Evolutionary conservation across 1,284 basidiomycete species (phyloP).

Genomic region (Peniophora sp.): DNA sequence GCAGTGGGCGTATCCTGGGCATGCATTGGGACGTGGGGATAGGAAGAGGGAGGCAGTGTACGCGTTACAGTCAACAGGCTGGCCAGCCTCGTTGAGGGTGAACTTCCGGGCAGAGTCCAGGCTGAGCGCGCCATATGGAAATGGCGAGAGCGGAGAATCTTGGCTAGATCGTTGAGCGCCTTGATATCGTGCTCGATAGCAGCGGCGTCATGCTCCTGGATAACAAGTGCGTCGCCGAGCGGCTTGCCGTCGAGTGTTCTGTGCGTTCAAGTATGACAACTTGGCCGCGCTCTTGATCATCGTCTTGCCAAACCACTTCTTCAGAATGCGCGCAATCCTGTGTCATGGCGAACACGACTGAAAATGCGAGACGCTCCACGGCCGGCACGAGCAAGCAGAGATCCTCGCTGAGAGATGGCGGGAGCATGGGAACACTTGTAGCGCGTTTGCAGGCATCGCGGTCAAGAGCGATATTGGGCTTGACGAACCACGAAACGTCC

Average conservation of each 20-base stretch:
- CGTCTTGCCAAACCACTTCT: constrained; percentile 90
- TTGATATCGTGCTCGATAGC: constrained; percentile 76
- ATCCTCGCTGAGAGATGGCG: constrained; percentile 84
- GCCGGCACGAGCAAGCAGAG: constrained; percentile 88
- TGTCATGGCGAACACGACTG: constrained; percentile 81
- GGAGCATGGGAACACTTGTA: constrained; percentile 96
- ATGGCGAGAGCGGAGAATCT: constrained; percentile 68
- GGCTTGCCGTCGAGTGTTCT: constrained; percentile 70
- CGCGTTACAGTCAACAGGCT: constrained; percentile 74
- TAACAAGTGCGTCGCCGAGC: constrained; percentile 44
- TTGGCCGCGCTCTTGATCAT: constrained; percentile 90
- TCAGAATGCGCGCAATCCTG: constrained; percentile 75
- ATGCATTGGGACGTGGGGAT: too few relatives aligned
- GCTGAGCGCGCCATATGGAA: constrained; percentile 77
- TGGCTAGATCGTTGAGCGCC: constrained; percentile 60
- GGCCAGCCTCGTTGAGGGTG: constrained; percentile 74
- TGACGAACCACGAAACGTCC: constrained; percentile 95
- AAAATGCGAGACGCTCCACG: constrained; percentile 86
- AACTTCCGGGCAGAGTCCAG: constrained; percentile 73
- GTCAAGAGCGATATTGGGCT: constrained; percentile 92
- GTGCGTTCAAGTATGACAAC: constrained; percentile 78
- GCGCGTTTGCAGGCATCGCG: constrained; percentile 96
- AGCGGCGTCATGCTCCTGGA: constrained; percentile 47
- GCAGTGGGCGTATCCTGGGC: too few relatives aligned
- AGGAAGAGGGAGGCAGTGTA: too few relatives aligned